phyloP scores from a whole-genome alignment of 805 yeast genomes.

The Lipomyces yamanashiensis region DNA sequence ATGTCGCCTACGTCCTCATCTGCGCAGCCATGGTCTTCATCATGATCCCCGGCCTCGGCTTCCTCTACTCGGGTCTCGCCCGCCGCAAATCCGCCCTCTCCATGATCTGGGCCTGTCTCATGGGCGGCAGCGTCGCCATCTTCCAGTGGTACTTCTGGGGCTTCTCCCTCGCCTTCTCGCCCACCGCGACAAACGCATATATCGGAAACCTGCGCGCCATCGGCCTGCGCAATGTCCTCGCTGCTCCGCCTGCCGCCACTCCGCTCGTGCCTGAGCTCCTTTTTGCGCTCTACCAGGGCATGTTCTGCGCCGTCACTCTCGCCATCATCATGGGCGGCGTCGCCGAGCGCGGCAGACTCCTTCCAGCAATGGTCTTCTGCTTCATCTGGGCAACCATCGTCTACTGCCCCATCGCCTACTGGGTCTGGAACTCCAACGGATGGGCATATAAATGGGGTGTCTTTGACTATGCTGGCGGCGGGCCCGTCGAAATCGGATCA shows the following conservation, averaged over 20 bases:
- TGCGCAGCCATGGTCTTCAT: slow-evolving; percentile 66
- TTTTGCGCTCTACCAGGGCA: slow-evolving; percentile 84
- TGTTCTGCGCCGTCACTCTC: slow-evolving; percentile 88
- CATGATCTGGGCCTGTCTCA: slow-evolving; percentile 89
- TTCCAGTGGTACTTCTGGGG: slow-evolving; percentile 99
- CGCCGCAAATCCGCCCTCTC: slow-evolving; percentile 95
- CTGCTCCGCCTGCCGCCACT: slow-evolving; percentile 49
- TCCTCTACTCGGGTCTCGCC: slow-evolving; percentile 91
- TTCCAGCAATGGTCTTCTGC: slow-evolving; percentile 80
- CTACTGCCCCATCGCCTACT: slow-evolving; percentile 91
- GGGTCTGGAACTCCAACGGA: slow-evolving; percentile 94
- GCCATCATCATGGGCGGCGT: slow-evolving; percentile 91
- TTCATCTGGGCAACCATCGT: slow-evolving; percentile 91
- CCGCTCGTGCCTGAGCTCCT: slow-evolving; percentile 76
- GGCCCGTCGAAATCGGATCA: slow-evolving; percentile 90
- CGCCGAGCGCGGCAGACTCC: slow-evolving; percentile 89
- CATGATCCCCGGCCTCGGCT: slow-evolving; percentile 95
- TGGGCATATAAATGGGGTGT: slow-evolving; percentile 95
- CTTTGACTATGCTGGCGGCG: slow-evolving; percentile 97
- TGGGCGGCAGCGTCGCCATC: slow-evolving; percentile 78
- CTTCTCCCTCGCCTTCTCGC: slow-evolving; percentile 85
- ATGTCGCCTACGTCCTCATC: slow-evolving; percentile 46
- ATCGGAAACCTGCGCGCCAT: slow-evolving; percentile 85
- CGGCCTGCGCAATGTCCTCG: slow-evolving; percentile 75
- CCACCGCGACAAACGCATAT: slow-evolving; percentile 78